A percentile compares a stretch with the other conserved stretches of the same genome.
Conservation (phyloP, 2,329 filamentous ascomycete genomes). For the Neofusicoccum parvum region DNA sequence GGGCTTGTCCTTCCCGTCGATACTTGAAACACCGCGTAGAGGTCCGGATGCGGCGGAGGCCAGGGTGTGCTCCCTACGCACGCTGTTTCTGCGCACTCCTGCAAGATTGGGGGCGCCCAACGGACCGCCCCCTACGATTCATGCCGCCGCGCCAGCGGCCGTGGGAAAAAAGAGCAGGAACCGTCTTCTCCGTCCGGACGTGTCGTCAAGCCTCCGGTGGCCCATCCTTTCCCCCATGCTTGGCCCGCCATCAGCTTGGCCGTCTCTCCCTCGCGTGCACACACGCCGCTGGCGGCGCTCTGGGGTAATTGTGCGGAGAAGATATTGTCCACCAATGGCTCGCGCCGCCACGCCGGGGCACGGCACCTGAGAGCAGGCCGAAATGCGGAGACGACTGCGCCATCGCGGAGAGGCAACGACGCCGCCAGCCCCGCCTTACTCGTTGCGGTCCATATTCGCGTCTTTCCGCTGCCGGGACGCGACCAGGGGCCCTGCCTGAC, state of each 20-base stretch:
- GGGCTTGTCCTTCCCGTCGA: background rate
- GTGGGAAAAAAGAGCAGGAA: background rate
- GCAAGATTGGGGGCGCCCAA: background rate
- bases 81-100: background rate
- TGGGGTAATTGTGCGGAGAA: conserved; percentile 17
- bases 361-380: background rate
- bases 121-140: background rate
- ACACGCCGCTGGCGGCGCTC: background rate
- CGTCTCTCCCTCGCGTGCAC: background rate
- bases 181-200: background rate
- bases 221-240: background rate
- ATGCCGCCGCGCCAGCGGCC: background rate
- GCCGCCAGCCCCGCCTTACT: background rate
- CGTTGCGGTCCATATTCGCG: background rate
- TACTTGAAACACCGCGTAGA: background rate
- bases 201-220: background rate
- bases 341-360: background rate
- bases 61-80: background rate
- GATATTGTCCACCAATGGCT: conserved; percentile 16
- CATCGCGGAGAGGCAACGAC: background rate
- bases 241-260: background rate
- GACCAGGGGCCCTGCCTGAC: background rate
- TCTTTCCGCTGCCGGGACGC: background rate
- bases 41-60: background rate
- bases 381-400: conserved; percentile 11